Conservation (phyloP, 2,329 filamentous ascomycete genomes). For the Cladosporium sp. region DNA sequence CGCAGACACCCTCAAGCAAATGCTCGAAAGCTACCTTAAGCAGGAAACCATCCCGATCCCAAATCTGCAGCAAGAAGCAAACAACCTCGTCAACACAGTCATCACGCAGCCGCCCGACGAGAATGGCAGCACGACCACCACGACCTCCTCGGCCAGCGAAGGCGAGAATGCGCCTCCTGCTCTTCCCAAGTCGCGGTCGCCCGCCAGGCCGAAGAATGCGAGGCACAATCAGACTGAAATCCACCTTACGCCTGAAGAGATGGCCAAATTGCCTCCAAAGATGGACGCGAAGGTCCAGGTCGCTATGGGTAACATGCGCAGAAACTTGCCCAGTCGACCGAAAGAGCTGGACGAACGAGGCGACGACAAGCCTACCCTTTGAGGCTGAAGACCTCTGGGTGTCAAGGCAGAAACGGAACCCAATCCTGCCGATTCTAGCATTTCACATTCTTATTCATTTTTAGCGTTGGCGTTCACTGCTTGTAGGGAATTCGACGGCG, state of each 20-base stretch:
- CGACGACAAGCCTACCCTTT: not conserved
- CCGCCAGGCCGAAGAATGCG: conserved; percentile 18
- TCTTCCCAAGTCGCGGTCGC: not conserved
- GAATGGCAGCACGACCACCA: not conserved
- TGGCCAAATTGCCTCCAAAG: conserved; percentile 18
- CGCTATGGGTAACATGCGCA: conserved; percentile 9
- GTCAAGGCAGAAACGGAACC: too few species aligned
- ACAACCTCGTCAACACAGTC: conserved; percentile 35
- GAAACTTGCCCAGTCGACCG: not conserved
- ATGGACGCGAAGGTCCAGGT: conserved; percentile 7
- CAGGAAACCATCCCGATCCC: conserved; percentile 44
- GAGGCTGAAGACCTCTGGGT: not conserved
- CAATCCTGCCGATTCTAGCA: too few species aligned
- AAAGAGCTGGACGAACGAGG: not conserved
- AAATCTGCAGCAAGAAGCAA: conserved; percentile 44
- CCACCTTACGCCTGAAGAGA: conserved; percentile 26
- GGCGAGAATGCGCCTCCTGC: not conserved
- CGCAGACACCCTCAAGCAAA: conserved; percentile 77
- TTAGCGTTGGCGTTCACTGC: not conserved
- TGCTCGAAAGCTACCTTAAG: conserved; percentile 65
- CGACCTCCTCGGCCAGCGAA: not conserved
- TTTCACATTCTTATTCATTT: not conserved
- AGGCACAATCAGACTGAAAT: conserved; percentile 22
- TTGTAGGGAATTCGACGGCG: too few species aligned
- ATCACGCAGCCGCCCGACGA: not conserved